Base-by-base conservation (phyloP, 2,329 filamentous ascomycete genomes). In the Alternaria consortialis region DNA sequence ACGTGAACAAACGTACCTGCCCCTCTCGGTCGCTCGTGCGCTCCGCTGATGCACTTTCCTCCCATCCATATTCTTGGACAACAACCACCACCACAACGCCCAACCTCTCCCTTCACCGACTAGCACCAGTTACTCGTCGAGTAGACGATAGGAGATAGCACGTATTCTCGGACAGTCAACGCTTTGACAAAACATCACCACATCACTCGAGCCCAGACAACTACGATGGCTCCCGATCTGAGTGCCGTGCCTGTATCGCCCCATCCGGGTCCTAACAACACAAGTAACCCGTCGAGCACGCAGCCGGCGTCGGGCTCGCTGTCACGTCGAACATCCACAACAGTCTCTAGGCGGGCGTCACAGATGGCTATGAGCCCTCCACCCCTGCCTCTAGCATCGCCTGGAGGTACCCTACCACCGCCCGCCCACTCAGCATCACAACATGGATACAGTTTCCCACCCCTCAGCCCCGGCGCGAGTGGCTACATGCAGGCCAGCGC, bases 151-250 rank as follows among this genome's bases (percentile, higher is more conserved):
- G 31, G 56, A 34, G 17, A 20, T 20, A 50, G 15, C 46, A 29
- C 53, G 8, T 43, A 17, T 50, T 12, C n/a, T 12, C 39, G 27
- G 44, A 32, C 53, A 40, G 23, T 43, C 51, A 31, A 46, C 55
- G 53, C 29, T 34, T 34, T 31, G 53, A n/a, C 36, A 42, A 52
- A 46, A 13, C 40, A 53, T 43, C 53, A 48, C 17, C 53, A 43
- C 53, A 53, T 46, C 58, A 31, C 55, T 58, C 56, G 40, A 54
- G 25, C 15, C 25, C 37, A 46, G 20, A 57, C 48, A 40, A 31
- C 54, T 60, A 68, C 39, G 40, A 86, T 85, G 83, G 77, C 84
- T 53, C 80, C 83, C 54, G 84, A 85, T 66, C 68, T 83, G 62
- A 84, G 82, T 66, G 77, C 81, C 3, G 74, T 82, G 23, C 78